Evolutionary conservation across 1,284 basidiomycete genomes (phyloP).

Genomic region (Pseudozyma hubeiensis): DNA sequence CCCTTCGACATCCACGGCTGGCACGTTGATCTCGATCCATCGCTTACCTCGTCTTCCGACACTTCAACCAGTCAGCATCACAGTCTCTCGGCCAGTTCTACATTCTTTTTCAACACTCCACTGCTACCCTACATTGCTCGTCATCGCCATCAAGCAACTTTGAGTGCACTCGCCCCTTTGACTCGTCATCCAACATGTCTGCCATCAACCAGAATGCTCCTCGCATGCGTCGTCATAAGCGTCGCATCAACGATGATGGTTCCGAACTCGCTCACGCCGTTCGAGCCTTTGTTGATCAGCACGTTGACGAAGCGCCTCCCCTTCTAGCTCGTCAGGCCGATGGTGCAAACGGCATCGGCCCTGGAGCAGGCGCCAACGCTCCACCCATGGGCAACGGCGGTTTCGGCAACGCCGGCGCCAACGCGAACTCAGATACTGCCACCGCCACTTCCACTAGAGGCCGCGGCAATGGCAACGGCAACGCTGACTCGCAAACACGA

Average conservation of each 20-base stretch:
- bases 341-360: conserved; percentile 23
- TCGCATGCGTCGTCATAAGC: conserved; percentile 53
- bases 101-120: conserved; percentile 17
- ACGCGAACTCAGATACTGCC: conserved; percentile 5
- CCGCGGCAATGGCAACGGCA: conserved; percentile 13
- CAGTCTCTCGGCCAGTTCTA: not conserved
- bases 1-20: conserved; percentile 31
- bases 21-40: conserved; percentile 18
- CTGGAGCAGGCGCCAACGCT: conserved; percentile 11
- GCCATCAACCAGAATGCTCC: conserved; percentile 27
- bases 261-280: conserved; percentile 36
- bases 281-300: conserved; percentile 25
- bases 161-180: not conserved
- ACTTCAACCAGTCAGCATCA: conserved; percentile 1
- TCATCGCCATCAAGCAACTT: not conserved
- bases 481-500: conserved; percentile 1
- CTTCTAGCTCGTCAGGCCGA: conserved; percentile 39
- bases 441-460: conserved; percentile 22
- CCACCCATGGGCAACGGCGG: conserved; percentile 20
- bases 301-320: not conserved
- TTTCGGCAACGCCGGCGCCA: conserved; percentile 7
- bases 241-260: conserved; percentile 49
- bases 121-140: not conserved
- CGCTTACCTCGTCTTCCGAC: not conserved
- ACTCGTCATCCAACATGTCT: conserved; percentile 14